Percentiles rank a stretch among this genome's conserved stretches.
Conservation (phyloP, 306 rosid species). For the Quillaja saponaria region DNA sequence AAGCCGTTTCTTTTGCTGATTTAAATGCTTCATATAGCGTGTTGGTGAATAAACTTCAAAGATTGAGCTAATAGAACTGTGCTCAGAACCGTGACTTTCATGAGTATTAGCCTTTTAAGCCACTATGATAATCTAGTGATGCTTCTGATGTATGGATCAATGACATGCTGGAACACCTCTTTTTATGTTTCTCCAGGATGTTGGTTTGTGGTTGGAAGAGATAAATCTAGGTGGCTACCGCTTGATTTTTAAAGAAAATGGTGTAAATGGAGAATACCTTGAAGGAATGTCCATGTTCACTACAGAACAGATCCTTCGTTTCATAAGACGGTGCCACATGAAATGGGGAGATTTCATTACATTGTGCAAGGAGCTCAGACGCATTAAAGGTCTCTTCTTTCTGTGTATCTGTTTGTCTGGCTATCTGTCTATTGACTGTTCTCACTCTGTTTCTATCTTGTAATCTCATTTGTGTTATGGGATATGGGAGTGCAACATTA, state of each 20-base stretch:
- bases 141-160: not conserved
- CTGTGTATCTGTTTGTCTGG: not conserved
- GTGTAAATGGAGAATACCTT: conserved; percentile 95
- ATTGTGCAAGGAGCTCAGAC: conserved; percentile 93
- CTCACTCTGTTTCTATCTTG: conserved; percentile 1
- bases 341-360: conserved; percentile 99
- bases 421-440: not conserved
- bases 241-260: conserved; percentile 87
- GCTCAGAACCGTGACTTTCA: too few relatives aligned
- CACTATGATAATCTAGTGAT: too few relatives aligned
- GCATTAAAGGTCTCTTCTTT: conserved; percentile 74
- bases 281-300: conserved; percentile 99
- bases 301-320: conserved; percentile 96
- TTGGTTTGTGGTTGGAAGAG: conserved; percentile 96
- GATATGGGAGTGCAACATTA: not conserved
- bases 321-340: conserved; percentile 98
- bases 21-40: not conserved
- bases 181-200: conserved; percentile 67
- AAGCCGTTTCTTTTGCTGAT: not conserved
- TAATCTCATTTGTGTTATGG: conserved; percentile 1
- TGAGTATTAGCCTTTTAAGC: too few relatives aligned
- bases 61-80: not conserved
- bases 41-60: too few relatives aligned
- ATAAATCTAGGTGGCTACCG: conserved; percentile 91
- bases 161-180: conserved; percentile 5